phyloP scores from a whole-genome alignment of 352 stramenopile species.

The Phytophthora citricola region DNA sequence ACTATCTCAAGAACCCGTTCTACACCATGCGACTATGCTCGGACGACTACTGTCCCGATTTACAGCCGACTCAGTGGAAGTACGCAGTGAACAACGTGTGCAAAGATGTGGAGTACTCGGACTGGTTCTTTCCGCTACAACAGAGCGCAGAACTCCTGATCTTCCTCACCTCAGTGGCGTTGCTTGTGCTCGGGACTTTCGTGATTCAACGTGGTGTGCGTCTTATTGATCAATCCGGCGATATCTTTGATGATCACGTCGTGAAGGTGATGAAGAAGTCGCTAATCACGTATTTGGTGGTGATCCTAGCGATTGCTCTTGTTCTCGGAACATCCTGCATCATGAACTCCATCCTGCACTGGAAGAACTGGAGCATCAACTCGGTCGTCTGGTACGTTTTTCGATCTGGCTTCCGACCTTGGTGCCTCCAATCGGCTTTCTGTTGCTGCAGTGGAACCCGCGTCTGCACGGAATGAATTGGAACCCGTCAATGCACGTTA shows the following conservation, averaged over 20 bases:
- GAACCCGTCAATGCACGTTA: slow-evolving; percentile 63
- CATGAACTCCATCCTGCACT: slow-evolving; percentile 75
- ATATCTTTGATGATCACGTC: slow-evolving; percentile 78
- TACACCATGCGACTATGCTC: slow-evolving; percentile 74
- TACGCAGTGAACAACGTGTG: slow-evolving; percentile 73
- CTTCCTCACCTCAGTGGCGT: slow-evolving; percentile 61
- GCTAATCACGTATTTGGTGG: slow-evolving; percentile 75
- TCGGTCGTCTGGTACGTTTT: slow-evolving; percentile 80
- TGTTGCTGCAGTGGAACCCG: slow-evolving; percentile 88
- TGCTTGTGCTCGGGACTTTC: slow-evolving; percentile 73
- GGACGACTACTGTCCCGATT: slow-evolving; percentile 78
- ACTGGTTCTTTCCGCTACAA: slow-evolving; percentile 64
- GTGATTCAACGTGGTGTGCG: slow-evolving; percentile 73
- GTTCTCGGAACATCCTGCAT: slow-evolving; percentile 67
- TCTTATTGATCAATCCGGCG: slow-evolving; percentile 77
- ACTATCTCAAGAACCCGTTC: slow-evolving; percentile 87
- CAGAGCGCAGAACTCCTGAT: slow-evolving; percentile 66
- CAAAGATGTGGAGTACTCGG: slow-evolving; percentile 68
- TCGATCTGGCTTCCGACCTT: slow-evolving; percentile 82
- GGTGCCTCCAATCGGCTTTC: slow-evolving; percentile 75
- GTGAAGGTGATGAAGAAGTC: slow-evolving; percentile 81
- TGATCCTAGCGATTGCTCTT: slow-evolving; percentile 78
- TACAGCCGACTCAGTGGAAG: slow-evolving; percentile 84
- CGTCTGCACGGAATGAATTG: slow-evolving; percentile 77
- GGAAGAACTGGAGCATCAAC: slow-evolving; percentile 67